phyloP scores from a whole-genome alignment of 352 stramenopile genomes.

The Pythium dissotocum region DNA sequence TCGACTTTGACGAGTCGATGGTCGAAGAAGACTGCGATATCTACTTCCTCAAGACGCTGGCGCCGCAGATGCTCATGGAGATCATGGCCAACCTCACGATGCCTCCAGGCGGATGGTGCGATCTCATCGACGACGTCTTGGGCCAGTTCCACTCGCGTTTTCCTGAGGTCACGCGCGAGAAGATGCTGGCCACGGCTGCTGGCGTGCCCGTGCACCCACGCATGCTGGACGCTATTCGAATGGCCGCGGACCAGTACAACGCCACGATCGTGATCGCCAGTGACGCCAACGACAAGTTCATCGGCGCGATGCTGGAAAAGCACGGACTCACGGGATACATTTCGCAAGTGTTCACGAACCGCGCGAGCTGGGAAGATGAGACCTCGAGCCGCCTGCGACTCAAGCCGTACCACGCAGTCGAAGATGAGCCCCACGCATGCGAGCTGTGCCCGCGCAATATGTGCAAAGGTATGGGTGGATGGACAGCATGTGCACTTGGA shows the following conservation, averaged over 20 bases:
- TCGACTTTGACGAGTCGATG: slow-evolving; percentile 38
- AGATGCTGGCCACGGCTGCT: slow-evolving; percentile 21
- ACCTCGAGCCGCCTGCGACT: slow-evolving; percentile 18
- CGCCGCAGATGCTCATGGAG: slow-evolving; percentile 30
- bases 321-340: slow-evolving; percentile 21
- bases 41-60: slow-evolving; percentile 29
- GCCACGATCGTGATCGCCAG: slow-evolving; percentile 31
- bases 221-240: slow-evolving; percentile 51
- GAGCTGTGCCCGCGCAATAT: slow-evolving; percentile 31
- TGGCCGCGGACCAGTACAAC: slow-evolving; percentile 18
- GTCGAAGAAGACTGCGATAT: slow-evolving; percentile 38
- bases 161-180: slow-evolving; percentile 21
- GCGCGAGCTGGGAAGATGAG: slow-evolving; percentile 19
- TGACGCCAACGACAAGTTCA: slow-evolving; percentile 37
- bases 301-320: slow-evolving; percentile 27
- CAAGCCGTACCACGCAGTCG: slow-evolving; percentile 22
- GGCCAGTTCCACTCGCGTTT: slow-evolving; percentile 24
- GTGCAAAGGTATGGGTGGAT: slow-evolving; percentile 30
- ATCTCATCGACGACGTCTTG: slow-evolving; percentile 39
- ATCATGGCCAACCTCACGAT: slow-evolving; percentile 18
- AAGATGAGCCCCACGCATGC: slow-evolving; percentile 24
- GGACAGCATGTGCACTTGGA: too few species aligned
- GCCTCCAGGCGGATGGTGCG: slow-evolving; percentile 23
- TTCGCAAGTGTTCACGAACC: slow-evolving; percentile 27
- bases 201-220: slow-evolving; percentile 21